These are phyloP conservation scores for Zizania latifolia DNA, from an alignment of 176 grass and related monocot genomes.

Conservation along the genomic window DNA sequence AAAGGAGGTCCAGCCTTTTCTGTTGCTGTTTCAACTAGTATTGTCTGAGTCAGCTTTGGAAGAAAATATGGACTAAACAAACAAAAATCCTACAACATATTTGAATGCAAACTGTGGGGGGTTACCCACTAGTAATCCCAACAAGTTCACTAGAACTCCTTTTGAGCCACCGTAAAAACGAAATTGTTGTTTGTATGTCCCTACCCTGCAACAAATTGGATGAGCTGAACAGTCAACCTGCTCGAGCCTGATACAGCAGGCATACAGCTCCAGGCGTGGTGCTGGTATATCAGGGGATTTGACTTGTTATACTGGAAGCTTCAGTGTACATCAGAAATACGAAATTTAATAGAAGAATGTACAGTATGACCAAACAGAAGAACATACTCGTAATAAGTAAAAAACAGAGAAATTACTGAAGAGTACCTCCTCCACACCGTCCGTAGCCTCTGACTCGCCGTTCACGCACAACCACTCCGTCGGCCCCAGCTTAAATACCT, in stretches of 20 bases:
- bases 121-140: neutral
- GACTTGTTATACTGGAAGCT: neutral
- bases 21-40: neutral
- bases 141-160: neutral
- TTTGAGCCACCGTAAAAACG: neutral
- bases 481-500: slow-evolving; percentile 69
- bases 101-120: neutral
- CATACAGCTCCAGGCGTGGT: neutral
- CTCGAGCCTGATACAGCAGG: neutral
- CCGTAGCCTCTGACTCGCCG: slow-evolving; percentile 44
- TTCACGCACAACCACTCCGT: slow-evolving; percentile 68
- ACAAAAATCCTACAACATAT: neutral
- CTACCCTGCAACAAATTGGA: neutral
- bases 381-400: slow-evolving; percentile 1
- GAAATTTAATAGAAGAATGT: neutral
- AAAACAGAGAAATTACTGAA: neutral
- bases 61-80: neutral
- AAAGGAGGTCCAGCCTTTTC: neutral
- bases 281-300: neutral
- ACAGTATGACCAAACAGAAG: neutral
- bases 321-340: neutral
- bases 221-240: neutral
- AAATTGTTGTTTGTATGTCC: neutral
- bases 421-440: slow-evolving; percentile 57
- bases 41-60: too few species aligned